A percentile compares a stretch with the other conserved stretches of the same genome.
Evolutionary conservation across 805 yeast species (phyloP).

Genomic region (Scheffersomyces stipitis): DNA sequence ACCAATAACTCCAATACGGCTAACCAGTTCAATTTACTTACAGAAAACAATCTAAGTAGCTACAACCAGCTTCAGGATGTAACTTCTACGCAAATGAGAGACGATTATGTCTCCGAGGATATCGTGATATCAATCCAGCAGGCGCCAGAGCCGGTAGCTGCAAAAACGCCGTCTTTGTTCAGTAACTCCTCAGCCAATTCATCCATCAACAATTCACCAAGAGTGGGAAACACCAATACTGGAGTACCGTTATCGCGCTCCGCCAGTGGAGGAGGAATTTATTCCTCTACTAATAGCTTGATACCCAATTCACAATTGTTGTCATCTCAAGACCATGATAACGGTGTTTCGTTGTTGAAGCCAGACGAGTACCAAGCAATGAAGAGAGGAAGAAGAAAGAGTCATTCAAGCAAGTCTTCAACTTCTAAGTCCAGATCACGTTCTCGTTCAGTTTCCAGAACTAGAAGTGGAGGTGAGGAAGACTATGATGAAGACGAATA

Average conservation of each 20-base stretch:
- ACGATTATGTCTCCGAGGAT: constrained; percentile 4
- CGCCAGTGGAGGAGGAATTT: constrained; percentile 7
- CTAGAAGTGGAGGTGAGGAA: constrained; percentile 5
- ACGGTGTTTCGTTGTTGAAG: constrained; percentile 14
- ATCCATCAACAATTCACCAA: constrained; percentile 34
- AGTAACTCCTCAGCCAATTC: constrained; percentile 47
- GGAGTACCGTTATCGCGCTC: constrained; percentile 5
- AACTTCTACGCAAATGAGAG: constrained; percentile 5
- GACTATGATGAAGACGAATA: constrained; percentile 8
- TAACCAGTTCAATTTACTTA: constrained; percentile 2
- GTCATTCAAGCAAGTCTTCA: constrained; percentile 24
- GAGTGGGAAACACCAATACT: constrained; percentile 17
- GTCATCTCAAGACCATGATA: constrained; percentile 13
- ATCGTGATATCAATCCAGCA: constrained; percentile 20
- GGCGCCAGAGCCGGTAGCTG: constrained; percentile 39
- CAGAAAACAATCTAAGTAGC: constrained; percentile 17
- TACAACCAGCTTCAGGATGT: constrained; percentile 10
- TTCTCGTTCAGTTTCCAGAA: constrained; percentile 29
- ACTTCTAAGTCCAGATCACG: constrained; percentile 17
- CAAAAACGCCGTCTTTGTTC: constrained; percentile 56
- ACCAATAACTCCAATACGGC: neutral
- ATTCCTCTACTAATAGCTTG: constrained; percentile 6
- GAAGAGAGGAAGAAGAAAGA: constrained; percentile 41
- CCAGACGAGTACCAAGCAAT: constrained; percentile 43
- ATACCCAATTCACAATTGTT: constrained; percentile 15